Percentiles rank a stretch among this genome's conserved stretches.
phyloP scores from a whole-genome alignment of 2,329 filamentous ascomycete species.

The Hypomyces perniciosus region DNA sequence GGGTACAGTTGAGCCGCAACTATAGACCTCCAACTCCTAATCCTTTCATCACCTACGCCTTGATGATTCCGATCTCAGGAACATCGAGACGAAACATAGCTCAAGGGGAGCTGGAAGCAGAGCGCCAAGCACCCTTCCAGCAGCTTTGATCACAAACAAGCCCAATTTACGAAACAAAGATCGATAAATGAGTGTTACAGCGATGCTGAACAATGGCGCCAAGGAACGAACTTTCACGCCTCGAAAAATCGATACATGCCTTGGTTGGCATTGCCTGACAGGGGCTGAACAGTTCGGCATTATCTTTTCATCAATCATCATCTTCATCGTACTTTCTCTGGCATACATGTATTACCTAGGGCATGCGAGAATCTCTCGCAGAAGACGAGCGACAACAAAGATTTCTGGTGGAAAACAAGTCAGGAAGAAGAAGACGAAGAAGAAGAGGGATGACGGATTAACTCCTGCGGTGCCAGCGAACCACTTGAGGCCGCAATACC shows the following conservation, averaged over 20 bases:
- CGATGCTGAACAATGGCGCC: neutral
- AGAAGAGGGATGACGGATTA: neutral
- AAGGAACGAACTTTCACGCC: neutral
- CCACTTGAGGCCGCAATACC: neutral
- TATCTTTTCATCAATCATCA: slow-evolving; percentile 30
- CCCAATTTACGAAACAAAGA: too few species aligned
- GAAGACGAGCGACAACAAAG: slow-evolving; percentile 1
- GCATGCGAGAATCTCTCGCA: slow-evolving; percentile 12
- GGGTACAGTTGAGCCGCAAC: too few species aligned
- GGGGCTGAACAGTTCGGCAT: slow-evolving; percentile 32
- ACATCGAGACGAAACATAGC: too few species aligned
- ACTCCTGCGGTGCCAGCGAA: neutral
- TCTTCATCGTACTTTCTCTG: slow-evolving; percentile 23
- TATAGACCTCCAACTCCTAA: too few species aligned
- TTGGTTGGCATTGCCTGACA: slow-evolving; percentile 36
- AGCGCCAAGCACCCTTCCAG: too few species aligned
- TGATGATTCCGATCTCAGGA: too few species aligned
- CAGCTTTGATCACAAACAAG: too few species aligned
- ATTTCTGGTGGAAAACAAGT: slow-evolving; percentile 14
- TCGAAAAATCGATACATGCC: slow-evolving; percentile 18
- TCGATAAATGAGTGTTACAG: neutral
- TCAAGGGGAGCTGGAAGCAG: too few species aligned
- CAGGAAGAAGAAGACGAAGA: neutral
- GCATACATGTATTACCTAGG: slow-evolving; percentile 32
- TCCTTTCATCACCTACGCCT: too few species aligned